These are phyloP conservation scores for Hordeum vulgare DNA, from an alignment of 176 grass and related monocot species.

Conservation along the genomic window DNA sequence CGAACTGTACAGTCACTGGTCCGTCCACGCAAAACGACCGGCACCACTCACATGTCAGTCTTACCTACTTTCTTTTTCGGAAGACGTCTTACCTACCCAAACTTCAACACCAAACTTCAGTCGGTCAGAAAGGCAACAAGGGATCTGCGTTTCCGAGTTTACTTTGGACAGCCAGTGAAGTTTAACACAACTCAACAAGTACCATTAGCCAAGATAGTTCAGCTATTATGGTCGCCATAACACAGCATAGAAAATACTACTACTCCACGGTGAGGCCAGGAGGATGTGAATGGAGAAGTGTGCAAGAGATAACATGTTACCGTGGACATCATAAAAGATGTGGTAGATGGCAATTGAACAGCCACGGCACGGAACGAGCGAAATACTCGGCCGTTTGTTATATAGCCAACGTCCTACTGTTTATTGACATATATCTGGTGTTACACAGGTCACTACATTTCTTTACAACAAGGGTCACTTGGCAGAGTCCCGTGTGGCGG, in stretches of 20 bases:
- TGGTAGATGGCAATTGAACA: neutral
- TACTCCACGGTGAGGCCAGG: neutral
- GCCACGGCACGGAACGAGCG: neutral
- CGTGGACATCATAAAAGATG: neutral
- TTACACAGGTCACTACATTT: conserved; percentile 35
- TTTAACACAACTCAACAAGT: neutral
- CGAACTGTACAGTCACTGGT: neutral
- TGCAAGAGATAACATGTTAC: neutral
- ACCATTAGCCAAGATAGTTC: neutral
- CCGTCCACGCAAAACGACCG: neutral
- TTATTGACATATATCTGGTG: conserved; percentile 36
- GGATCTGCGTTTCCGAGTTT: neutral
- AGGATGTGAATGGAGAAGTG: neutral
- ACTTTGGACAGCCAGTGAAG: neutral
- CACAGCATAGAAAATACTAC: neutral
- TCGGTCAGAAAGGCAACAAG: too few relatives aligned
- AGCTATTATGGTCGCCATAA: neutral
- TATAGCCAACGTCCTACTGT: conserved; percentile 26
- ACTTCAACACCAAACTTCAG: neutral
- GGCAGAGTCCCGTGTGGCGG: conserved; percentile 30
- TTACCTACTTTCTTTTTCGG: neutral
- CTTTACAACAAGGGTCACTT: conserved; percentile 56
- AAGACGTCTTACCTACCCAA: neutral
- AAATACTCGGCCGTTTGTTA: neutral
- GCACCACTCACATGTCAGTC: neutral